A percentile compares a stretch with the other conserved stretches of the same genome.
phyloP scores from a whole-genome alignment of 1,284 basidiomycete genomes.

The Mycena citricolor region DNA sequence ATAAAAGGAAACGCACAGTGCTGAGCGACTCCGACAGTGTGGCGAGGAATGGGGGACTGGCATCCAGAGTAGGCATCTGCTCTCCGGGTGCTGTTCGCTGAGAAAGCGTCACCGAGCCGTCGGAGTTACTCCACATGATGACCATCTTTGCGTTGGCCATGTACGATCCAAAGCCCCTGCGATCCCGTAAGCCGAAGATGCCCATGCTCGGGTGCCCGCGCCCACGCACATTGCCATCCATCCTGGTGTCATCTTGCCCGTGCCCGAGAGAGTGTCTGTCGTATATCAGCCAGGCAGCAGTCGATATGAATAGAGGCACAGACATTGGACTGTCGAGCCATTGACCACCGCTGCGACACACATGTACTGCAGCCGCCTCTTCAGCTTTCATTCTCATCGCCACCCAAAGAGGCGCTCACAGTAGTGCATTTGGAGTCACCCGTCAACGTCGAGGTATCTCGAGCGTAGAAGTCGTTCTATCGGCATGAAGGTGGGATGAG shows the following conservation, averaged over 20 bases:
- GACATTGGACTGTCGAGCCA: conserved; percentile 41
- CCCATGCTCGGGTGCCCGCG: conserved; percentile 1
- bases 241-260: conserved; percentile 39
- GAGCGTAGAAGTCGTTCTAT: conserved; percentile 9
- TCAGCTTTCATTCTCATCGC: background rate
- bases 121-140: conserved; percentile 62
- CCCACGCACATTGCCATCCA: conserved; percentile 55
- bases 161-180: conserved; percentile 51
- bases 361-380: conserved; percentile 17
- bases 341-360: conserved; percentile 22
- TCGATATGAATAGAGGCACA: conserved; percentile 15
- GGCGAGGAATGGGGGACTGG: conserved; percentile 49
- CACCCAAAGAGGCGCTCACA: conserved; percentile 13
- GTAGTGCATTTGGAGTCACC: conserved; percentile 27
- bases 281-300: background rate
- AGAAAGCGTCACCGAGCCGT: conserved; percentile 55
- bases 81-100: conserved; percentile 51
- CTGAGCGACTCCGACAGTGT: conserved; percentile 37
- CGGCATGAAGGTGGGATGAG: background rate
- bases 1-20: conserved; percentile 33
- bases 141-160: conserved; percentile 62
- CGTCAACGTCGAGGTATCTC: conserved; percentile 24
- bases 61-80: conserved; percentile 48
- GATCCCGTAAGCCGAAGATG: conserved; percentile 9
- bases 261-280: conserved; percentile 42